Conservation (phyloP, 1,284 basidiomycete genomes). For the Cystodermella granulosa region DNA sequence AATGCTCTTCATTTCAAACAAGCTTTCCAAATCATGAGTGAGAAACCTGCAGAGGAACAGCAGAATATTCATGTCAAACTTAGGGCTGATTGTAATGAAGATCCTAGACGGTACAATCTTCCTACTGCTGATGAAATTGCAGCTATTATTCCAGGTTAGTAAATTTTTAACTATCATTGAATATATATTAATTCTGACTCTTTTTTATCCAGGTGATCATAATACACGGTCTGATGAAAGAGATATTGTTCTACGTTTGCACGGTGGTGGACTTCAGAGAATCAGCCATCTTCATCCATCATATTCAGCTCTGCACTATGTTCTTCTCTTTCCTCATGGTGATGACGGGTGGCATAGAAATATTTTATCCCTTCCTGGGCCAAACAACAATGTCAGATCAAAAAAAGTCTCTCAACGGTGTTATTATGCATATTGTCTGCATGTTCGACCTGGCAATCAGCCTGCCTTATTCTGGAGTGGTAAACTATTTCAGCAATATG, state of each 20-base stretch:
- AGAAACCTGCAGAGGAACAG: too few species aligned
- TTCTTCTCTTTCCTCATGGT: constrained; percentile 37
- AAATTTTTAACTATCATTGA: too few species aligned
- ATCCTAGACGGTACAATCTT: constrained; percentile 34
- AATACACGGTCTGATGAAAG: constrained; percentile 12
- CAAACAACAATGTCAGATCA: too few species aligned
- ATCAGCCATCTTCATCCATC: constrained; percentile 36
- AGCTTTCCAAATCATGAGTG: too few species aligned
- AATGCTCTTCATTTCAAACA: too few species aligned
- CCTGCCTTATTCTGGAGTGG: constrained; percentile 36
- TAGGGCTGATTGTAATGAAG: constrained; percentile 14
- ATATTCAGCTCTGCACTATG: constrained; percentile 40
- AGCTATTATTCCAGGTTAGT: constrained; percentile 36
- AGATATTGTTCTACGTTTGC: constrained; percentile 32
- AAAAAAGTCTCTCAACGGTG: constrained; percentile 11
- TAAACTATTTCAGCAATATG: constrained; percentile 40
- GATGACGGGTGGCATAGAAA: constrained; percentile 39
- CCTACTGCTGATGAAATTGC: constrained; percentile 41
- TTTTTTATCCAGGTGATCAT: too few species aligned
- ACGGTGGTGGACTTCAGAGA: constrained; percentile 20
- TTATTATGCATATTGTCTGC: constrained; percentile 34
- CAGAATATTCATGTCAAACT: constrained; percentile 17
- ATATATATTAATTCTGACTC: too few species aligned
- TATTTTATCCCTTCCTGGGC: too few species aligned
- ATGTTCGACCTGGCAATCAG: constrained; percentile 22